Evolutionary conservation across 2,329 filamentous ascomycete species (phyloP).

Genomic region (Fusarium nematophilum): DNA sequence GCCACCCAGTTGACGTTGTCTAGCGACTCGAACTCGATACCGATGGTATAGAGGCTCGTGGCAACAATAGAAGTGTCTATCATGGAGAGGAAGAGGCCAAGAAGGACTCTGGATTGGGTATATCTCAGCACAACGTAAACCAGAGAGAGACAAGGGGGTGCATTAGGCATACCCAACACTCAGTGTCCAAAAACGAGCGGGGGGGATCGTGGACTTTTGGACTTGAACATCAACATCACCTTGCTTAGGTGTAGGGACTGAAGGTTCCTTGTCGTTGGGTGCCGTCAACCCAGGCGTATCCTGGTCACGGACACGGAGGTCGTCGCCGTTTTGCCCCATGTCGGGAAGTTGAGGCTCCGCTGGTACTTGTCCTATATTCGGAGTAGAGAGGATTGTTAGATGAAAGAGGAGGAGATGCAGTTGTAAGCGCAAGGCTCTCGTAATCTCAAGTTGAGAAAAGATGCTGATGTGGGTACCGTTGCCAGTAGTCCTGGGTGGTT

Average conservation of each 20-base stretch:
- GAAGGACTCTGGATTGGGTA: constrained; percentile 53
- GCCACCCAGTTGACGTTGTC: constrained; percentile 64
- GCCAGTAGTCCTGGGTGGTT: too few species aligned
- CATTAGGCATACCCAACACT: constrained; percentile 46
- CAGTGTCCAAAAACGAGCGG: constrained; percentile 49
- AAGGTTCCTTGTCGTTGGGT: not conserved
- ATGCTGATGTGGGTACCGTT: not conserved
- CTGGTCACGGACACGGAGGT: not conserved
- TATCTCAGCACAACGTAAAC: not conserved
- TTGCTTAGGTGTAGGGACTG: not conserved
- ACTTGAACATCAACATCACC: not conserved
- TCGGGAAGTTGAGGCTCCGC: not conserved
- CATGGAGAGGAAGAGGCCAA: constrained; percentile 68
- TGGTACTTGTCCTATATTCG: too few species aligned
- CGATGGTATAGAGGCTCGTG: constrained; percentile 67
- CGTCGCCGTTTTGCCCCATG: not conserved
- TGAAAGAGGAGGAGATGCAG: not conserved
- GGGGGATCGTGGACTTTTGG: constrained; percentile 37
- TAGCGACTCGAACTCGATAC: constrained; percentile 60
- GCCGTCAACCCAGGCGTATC: not conserved
- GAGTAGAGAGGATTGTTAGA: not conserved
- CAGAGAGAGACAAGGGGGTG: not conserved
- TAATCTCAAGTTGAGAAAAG: not conserved
- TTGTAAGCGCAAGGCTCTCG: not conserved
- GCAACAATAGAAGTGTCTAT: constrained; percentile 71